Evolutionary conservation across 495 filamentous ascomycete species (phyloP), one percentile per base, ranked within the genome.

Genomic region (Penicillium desertorum): DNA sequence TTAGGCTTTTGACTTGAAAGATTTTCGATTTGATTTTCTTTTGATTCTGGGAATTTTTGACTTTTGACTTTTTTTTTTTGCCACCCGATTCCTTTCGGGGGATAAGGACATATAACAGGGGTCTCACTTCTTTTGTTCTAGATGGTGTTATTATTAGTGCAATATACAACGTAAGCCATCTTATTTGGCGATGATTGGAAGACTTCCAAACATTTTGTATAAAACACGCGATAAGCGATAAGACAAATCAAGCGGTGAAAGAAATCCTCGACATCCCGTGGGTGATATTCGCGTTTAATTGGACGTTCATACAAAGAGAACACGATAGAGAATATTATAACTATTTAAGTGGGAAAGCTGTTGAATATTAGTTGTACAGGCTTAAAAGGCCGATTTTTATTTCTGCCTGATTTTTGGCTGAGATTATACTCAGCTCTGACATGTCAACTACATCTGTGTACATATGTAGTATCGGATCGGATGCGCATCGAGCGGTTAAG

Each of bases 141-240:
- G 20, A 22, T 22, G 9, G 22, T 23, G 30, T 36, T 48, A 19
- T 45, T 57, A 32, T 25, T 43, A 16, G 19, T 11, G 44, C 2
- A 45, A 27, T 16, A 11, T 29, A n/a, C 12, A 16, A 20, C 9
- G 25, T 39, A 30, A 23, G 16, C n/a, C 7, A 3, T 30, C 5
- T 30, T 30, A 30, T 30, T 11, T 11, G 29, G 9, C 29, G 2
- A 30, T 11, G 3, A 10, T 32, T 34, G 10, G 11, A 34, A 43
- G 36, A 37, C 37, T 43, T 17, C 20, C 23, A 25, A 25, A 25
- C n/a, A 25, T 25, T 25, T 29, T 10, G n/a, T 47, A 37, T 37
- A 46, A 37, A 17, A 27, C 34, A 46, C 58, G 59, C 59, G 62
- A 65, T 65, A 65, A 62, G 55, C 62, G 59, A 65, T 65, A 65